Evolutionary conservation across 2,329 filamentous ascomycete genomes (phyloP).

Genomic region (Penicillium sp.): DNA sequence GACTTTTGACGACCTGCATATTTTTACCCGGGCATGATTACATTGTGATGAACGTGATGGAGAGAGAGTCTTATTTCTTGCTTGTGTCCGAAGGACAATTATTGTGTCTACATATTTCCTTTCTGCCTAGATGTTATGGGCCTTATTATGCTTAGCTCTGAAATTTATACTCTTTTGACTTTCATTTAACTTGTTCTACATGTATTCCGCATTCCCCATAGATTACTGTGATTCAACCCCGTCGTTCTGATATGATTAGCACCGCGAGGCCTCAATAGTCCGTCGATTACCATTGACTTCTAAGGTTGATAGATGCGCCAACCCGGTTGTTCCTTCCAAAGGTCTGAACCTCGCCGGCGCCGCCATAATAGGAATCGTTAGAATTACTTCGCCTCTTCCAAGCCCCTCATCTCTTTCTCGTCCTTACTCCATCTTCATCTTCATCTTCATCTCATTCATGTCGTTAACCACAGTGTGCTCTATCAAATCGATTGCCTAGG

Average conservation of each 20-base stretch:
- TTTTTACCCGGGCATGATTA: conserved; percentile 7
- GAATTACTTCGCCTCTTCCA: not conserved
- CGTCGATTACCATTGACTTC: not conserved
- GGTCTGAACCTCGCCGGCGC: not conserved
- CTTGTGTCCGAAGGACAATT: not conserved
- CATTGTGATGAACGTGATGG: not conserved
- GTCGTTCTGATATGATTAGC: not conserved
- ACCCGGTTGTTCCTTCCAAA: not conserved
- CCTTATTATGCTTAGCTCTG: not conserved
- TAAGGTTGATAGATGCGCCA: not conserved
- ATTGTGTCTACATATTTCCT: not conserved
- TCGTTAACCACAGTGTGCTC: not conserved
- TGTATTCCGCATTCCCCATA: not conserved
- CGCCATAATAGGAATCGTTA: not conserved
- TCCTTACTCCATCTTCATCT: not conserved
- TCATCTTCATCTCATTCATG: not conserved
- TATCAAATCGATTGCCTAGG: not conserved
- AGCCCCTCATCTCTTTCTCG: not conserved
- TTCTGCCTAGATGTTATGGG: not conserved
- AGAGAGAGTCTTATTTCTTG: not conserved
- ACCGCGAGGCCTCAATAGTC: not conserved
- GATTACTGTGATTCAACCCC: not conserved
- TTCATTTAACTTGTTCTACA: not conserved
- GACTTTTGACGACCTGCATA: conserved; percentile 19
- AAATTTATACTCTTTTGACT: not conserved